A percentile compares a stretch with the other conserved stretches of the same genome.
Conservation (phyloP, 1,284 basidiomycete genomes). For the Ceratobasidium sp. region DNA sequence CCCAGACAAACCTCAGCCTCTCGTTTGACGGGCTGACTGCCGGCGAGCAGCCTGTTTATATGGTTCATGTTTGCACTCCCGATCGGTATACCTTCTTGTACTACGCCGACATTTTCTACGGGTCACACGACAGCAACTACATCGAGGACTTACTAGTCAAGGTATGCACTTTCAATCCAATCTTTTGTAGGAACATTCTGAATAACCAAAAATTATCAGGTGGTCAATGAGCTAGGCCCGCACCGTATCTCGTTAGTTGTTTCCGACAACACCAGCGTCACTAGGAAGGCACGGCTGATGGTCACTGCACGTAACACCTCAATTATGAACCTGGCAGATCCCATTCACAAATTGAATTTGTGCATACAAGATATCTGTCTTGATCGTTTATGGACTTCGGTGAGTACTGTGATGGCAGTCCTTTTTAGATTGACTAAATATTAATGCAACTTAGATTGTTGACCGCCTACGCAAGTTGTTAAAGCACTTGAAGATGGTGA, state of each 20-base stretch:
- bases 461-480: too few relatives aligned
- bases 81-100: conserved; percentile 46
- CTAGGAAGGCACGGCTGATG: conserved; percentile 41
- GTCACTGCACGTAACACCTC: conserved; percentile 35
- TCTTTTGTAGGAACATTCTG: background rate
- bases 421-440: background rate
- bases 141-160: conserved; percentile 31
- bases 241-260: conserved; percentile 39
- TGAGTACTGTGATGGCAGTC: conserved; percentile 16
- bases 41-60: conserved; percentile 47
- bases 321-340: conserved; percentile 47
- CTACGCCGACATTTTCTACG: conserved; percentile 46
- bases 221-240: conserved; percentile 44
- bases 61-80: conserved; percentile 48
- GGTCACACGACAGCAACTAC: conserved; percentile 39
- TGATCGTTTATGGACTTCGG: conserved; percentile 40
- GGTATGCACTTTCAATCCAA: conserved; percentile 42
- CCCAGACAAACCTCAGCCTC: conserved; percentile 1
- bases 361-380: conserved; percentile 47
- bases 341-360: conserved; percentile 46
- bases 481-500: conserved; percentile 48
- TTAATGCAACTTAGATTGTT: background rate
- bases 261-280: conserved; percentile 47
- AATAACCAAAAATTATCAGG: conserved; percentile 33
- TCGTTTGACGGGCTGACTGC: conserved; percentile 1